Conservation (phyloP, 164 flowering plant species). For the Taxillus chinensis region DNA sequence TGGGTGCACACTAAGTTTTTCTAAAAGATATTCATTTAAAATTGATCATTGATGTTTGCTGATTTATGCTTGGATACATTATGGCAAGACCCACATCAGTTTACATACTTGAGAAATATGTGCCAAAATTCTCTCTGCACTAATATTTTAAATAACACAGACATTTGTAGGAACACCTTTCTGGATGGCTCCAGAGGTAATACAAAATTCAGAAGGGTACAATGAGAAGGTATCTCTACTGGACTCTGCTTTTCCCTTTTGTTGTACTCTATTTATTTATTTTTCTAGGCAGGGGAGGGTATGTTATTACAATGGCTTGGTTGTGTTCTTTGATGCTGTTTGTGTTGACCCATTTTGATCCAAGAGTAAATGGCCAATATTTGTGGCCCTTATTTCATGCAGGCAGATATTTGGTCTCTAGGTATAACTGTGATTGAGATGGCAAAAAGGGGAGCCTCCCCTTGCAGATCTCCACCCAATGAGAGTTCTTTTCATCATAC, state of each 20-base stretch:
- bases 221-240: constrained; percentile 67
- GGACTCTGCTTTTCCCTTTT: not conserved
- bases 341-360: not conserved
- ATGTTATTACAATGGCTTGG: not conserved
- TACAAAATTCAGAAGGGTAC: constrained; percentile 94
- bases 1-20: too few species aligned
- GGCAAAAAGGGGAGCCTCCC: constrained; percentile 99
- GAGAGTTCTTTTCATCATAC: constrained; percentile 99
- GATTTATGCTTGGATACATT: too few species aligned
- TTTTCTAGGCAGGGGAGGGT: not conserved
- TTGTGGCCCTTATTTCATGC: constrained; percentile 18
- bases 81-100: too few species aligned
- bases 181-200: constrained; percentile 99
- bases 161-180: constrained; percentile 99
- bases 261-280: too few species aligned
- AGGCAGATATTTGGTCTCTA: constrained; percentile 99
- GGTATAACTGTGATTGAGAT: constrained; percentile 99
- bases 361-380: not conserved
- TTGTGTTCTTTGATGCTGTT: not conserved
- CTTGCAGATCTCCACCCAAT: constrained; percentile 98
- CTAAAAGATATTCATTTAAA: too few species aligned
- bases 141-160: constrained; percentile 31
- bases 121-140: too few species aligned
- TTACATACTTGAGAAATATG: too few species aligned
- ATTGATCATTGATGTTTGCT: too few species aligned